Percentiles rank a stretch among this genome's conserved stretches.
phyloP scores from a whole-genome alignment of 805 yeast species.

The Debaryomyces hansenii region DNA sequence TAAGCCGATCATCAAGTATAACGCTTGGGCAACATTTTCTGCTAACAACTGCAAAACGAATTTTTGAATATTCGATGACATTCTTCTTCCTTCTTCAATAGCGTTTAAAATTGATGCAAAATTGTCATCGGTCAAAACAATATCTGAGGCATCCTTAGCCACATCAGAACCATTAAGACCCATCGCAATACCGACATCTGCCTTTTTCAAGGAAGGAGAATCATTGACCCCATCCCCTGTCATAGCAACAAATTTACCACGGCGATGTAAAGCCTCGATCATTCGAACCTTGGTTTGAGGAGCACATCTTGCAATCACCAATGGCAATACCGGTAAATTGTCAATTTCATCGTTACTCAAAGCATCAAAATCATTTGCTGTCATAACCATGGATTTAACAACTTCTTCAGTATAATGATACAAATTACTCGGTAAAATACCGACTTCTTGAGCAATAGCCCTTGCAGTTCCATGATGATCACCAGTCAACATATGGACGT shows the following conservation, averaged over 20 bases:
- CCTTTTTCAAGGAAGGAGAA: constrained; percentile 71
- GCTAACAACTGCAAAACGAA: constrained; percentile 73
- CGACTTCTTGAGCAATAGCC: constrained; percentile 81
- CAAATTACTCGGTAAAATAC: constrained; percentile 60
- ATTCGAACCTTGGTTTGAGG: constrained; percentile 43
- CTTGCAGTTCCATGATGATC: constrained; percentile 78
- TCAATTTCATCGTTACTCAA: constrained; percentile 33
- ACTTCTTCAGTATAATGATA: constrained; percentile 34
- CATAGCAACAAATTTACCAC: constrained; percentile 39
- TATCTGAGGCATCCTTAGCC: constrained; percentile 79
- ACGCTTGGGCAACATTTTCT: constrained; percentile 70
- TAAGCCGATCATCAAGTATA: constrained; percentile 52
- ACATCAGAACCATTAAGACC: constrained; percentile 78
- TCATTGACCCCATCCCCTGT: constrained; percentile 76
- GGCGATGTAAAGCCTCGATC: constrained; percentile 42
- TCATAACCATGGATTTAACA: constrained; percentile 36
- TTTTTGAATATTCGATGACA: constrained; percentile 77
- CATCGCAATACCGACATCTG: constrained; percentile 86
- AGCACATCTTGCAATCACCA: constrained; percentile 42
- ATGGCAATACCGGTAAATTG: constrained; percentile 36
- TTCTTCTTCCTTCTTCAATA: constrained; percentile 77
- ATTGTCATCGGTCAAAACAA: constrained; percentile 71
- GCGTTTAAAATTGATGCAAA: constrained; percentile 79
- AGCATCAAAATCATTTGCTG: constrained; percentile 36
- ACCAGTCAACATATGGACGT: constrained; percentile 81